Conservation (phyloP, 2,329 filamentous ascomycete genomes). For the Fusarium incarnatum region DNA sequence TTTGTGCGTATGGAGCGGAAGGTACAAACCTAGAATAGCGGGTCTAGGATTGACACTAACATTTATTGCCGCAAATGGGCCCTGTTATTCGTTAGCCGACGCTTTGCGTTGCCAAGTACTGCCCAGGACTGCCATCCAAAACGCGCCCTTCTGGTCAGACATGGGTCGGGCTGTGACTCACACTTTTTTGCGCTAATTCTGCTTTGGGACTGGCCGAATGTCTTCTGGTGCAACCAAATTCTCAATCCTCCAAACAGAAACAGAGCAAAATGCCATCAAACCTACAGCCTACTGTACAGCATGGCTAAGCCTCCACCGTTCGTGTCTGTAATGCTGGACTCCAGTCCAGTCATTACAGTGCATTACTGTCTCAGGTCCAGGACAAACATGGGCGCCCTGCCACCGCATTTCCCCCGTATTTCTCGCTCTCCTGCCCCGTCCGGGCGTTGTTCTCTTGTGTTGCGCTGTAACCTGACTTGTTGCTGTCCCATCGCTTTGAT, state of each 20-base stretch:
- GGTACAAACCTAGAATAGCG: constrained; percentile 40
- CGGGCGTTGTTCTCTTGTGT: neutral
- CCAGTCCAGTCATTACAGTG: neutral
- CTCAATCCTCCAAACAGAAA: constrained; percentile 23
- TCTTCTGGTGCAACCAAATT: constrained; percentile 39
- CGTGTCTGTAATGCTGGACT: neutral
- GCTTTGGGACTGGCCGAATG: constrained; percentile 46
- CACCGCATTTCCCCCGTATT: neutral
- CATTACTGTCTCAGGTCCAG: neutral
- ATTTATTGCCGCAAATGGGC: neutral
- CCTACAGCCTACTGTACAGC: neutral
- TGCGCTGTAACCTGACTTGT: constrained; percentile 2
- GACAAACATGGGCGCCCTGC: constrained; percentile 1
- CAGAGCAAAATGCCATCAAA: constrained; percentile 9
- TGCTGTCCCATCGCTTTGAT: neutral
- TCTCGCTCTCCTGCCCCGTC: neutral
- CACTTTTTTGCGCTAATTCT: constrained; percentile 48
- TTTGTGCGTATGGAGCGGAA: constrained; percentile 32
- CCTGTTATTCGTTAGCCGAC: constrained; percentile 18
- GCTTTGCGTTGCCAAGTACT: constrained; percentile 32
- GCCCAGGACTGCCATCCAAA: neutral
- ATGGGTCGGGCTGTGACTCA: constrained; percentile 52
- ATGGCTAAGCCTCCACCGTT: constrained; percentile 32
- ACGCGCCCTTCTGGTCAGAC: constrained; percentile 44
- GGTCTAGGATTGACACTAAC: constrained; percentile 36